Conservation (phyloP, 495 filamentous ascomycete genomes). For the Trichoderma virens region DNA sequence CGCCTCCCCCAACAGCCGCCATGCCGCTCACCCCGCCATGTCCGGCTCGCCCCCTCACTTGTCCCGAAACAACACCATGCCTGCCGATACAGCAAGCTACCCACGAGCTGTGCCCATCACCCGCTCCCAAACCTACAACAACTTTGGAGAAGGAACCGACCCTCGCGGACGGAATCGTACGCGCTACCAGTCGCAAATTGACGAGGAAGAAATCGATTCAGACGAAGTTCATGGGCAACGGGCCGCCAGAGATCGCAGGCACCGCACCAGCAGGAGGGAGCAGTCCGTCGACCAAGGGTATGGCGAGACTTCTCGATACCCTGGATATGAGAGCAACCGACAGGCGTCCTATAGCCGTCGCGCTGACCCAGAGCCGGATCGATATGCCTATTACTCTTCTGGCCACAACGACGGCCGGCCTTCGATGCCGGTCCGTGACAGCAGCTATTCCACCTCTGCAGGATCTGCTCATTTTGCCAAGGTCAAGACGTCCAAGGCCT, state of each 20-base stretch:
- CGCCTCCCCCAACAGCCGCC: neutral
- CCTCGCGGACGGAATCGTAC: constrained; percentile 19
- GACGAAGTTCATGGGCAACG: constrained; percentile 12
- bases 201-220: constrained; percentile 2
- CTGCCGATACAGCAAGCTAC: neutral
- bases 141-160: neutral
- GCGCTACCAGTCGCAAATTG: constrained; percentile 9
- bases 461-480: constrained; percentile 13
- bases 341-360: neutral
- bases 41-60: constrained; percentile 6
- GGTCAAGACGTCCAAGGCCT: constrained; percentile 16
- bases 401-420: neutral
- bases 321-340: neutral
- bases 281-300: neutral
- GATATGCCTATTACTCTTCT: neutral
- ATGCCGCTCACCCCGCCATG: neutral
- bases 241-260: constrained; percentile 4
- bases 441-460: neutral
- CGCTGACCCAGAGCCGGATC: neutral
- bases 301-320: neutral
- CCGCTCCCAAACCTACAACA: constrained; percentile 10
- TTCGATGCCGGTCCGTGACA: neutral
- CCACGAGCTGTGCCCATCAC: neutral
- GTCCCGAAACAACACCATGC: constrained; percentile 11
- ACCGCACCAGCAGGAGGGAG: neutral